Evolutionary conservation across 169 alveolate species (phyloP).

Genomic region (Cryptosporidium baileyi): DNA sequence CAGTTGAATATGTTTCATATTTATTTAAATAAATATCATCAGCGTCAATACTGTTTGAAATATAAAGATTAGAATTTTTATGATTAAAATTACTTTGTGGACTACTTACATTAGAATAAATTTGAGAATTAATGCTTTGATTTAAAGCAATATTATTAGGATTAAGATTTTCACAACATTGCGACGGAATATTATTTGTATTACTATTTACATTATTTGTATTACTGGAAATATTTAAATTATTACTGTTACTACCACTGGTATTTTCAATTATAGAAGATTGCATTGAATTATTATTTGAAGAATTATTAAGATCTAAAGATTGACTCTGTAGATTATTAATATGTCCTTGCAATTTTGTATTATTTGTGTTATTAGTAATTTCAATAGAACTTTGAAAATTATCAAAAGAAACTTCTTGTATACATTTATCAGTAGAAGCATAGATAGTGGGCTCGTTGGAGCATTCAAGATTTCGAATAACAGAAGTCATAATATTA

Average conservation of each 20-base stretch:
- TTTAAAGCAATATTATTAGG: neutral
- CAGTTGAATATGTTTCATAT: slow-evolving; percentile 37
- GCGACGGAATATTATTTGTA: neutral
- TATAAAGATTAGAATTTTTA: neutral
- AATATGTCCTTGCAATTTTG: neutral
- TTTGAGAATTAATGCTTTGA: too few relatives aligned
- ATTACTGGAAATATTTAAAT: neutral
- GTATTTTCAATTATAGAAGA: neutral
- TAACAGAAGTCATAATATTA: slow-evolving; percentile 49
- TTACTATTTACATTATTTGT: neutral
- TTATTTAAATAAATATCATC: slow-evolving; percentile 1
- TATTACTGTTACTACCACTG: neutral
- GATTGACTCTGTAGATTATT: too few relatives aligned
- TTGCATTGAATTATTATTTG: neutral
- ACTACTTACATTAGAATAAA: neutral
- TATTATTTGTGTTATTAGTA: neutral
- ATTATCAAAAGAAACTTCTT: slow-evolving; percentile 33
- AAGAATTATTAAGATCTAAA: neutral
- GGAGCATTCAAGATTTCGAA: slow-evolving; percentile 40
- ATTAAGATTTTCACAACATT: neutral
- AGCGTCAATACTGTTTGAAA: neutral
- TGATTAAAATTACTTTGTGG: too few relatives aligned
- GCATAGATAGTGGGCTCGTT: slow-evolving; percentile 43
- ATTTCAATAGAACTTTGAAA: neutral
- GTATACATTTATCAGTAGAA: slow-evolving; percentile 22